phyloP scores from a whole-genome alignment of 225 moss, liverwort and hornwort species.

The Rhytidiadelphus loreus region DNA sequence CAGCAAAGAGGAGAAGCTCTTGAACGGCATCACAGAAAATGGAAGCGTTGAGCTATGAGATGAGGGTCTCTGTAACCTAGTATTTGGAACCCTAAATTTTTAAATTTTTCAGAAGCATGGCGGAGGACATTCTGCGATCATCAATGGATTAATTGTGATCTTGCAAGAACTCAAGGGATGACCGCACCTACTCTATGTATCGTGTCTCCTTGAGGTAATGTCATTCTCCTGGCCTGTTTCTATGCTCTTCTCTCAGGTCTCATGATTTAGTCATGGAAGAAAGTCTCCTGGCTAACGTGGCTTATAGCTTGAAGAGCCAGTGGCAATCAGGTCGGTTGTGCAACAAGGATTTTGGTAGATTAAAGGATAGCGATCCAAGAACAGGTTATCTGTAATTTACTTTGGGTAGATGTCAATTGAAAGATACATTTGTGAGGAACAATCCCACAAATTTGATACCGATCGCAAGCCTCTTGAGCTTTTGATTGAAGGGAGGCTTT shows the following conservation, averaged over 20 bases:
- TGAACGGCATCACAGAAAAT: slow-evolving; percentile 41
- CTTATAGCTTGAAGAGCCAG: not conserved
- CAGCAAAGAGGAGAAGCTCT: slow-evolving; percentile 39
- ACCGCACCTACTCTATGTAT: not conserved
- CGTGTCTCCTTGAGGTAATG: slow-evolving; percentile 1
- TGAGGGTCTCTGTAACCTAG: not conserved
- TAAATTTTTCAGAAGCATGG: not conserved
- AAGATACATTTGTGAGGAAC: slow-evolving; percentile 12
- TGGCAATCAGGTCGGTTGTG: not conserved
- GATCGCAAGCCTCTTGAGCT: not conserved
- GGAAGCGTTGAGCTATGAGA: slow-evolving; percentile 26
- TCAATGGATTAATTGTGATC: not conserved
- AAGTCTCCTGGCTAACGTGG: not conserved
- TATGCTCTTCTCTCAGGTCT: not conserved
- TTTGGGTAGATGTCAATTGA: not conserved
- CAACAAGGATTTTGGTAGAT: not conserved
- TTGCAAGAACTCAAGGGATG: not conserved
- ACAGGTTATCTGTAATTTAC: slow-evolving; percentile 2
- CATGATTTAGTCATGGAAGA: not conserved
- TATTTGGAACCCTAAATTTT: not conserved
- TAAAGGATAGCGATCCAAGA: not conserved
- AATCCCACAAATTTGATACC: not conserved
- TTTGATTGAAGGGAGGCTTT: not conserved
- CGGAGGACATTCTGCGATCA: not conserved
- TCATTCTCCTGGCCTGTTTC: not conserved